Percentiles rank a stretch among this genome's conserved stretches.
Conservation (phyloP, 371 early-diverging fungal genomes). For the Gilbertella persicaria region DNA sequence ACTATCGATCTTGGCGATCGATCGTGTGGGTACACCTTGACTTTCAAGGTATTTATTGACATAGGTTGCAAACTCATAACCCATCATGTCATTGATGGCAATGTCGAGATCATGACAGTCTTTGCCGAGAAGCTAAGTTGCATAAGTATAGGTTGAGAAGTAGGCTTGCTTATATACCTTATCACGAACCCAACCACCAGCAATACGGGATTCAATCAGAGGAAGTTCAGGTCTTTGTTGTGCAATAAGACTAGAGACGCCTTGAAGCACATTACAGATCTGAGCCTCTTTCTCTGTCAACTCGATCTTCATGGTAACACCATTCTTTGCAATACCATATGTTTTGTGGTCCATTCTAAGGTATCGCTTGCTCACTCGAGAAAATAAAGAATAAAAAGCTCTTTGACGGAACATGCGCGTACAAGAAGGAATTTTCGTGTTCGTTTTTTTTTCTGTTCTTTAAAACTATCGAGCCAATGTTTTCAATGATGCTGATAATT, state of each 20-base stretch:
- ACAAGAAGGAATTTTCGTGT: too few species aligned
- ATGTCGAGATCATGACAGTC: slow-evolving; percentile 96
- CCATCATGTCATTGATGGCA: slow-evolving; percentile 95
- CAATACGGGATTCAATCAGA: slow-evolving; percentile 81
- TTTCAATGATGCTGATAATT: too few species aligned
- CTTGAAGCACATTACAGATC: slow-evolving; percentile 64
- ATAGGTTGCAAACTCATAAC: slow-evolving; percentile 88
- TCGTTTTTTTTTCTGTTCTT: too few species aligned
- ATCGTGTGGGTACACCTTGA: slow-evolving; percentile 49
- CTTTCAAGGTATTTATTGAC: slow-evolving; percentile 69
- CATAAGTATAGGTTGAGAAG: too few species aligned
- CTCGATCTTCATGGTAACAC: slow-evolving; percentile 38
- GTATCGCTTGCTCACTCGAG: not conserved
- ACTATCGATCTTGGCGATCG: slow-evolving; percentile 82
- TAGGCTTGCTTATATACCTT: slow-evolving; percentile 60
- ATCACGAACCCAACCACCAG: slow-evolving; percentile 99
- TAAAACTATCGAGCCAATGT: too few species aligned
- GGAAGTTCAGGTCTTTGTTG: slow-evolving; percentile 50
- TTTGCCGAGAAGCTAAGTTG: slow-evolving; percentile 87
- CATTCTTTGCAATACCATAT: slow-evolving; percentile 45
- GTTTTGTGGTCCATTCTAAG: slow-evolving; percentile 9
- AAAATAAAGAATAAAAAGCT: not conserved
- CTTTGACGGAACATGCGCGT: slow-evolving; percentile 9
- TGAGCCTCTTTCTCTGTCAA: slow-evolving; percentile 59
- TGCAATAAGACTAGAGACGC: slow-evolving; percentile 60